A percentile compares a stretch with the other conserved stretches of the same genome.
These are phyloP conservation scores for Trichoderma afroharzianum DNA, from an alignment of 2,329 filamentous ascomycete genomes.

Conservation along the genomic window DNA sequence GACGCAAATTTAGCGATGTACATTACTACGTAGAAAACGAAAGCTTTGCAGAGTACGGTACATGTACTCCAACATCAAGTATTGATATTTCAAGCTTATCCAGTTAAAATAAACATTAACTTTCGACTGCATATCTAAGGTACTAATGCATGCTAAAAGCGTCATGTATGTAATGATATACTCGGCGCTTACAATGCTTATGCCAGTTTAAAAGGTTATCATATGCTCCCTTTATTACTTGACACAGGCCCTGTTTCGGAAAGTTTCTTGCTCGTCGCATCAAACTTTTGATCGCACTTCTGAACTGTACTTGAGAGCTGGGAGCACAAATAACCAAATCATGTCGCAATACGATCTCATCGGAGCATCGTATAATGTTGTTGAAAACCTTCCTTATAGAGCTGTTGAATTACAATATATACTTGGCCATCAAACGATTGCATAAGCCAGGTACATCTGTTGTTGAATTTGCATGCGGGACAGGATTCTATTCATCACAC, in stretches of 20 bases:
- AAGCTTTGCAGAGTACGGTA: no score
- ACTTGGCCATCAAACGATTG: neutral
- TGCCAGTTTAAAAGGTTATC: neutral
- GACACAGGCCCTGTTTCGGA: neutral
- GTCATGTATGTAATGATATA: neutral
- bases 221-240: neutral
- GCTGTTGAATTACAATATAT: neutral
- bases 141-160: neutral
- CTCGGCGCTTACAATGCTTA: neutral
- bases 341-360: constrained; percentile 1
- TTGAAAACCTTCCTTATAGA: neutral
- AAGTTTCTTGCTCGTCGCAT: neutral
- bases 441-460: neutral
- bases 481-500: neutral
- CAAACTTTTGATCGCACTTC: neutral
- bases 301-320: neutral
- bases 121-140: neutral
- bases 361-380: neutral
- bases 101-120: neutral
- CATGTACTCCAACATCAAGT: neutral
- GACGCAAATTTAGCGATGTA: no score
- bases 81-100: neutral
- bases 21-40: no score
- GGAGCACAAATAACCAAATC: neutral
- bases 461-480: neutral